A percentile compares a stretch with the other conserved stretches of the same genome.
Conservation (phyloP, 441 rosid genomes). For the Sinapis alba region DNA sequence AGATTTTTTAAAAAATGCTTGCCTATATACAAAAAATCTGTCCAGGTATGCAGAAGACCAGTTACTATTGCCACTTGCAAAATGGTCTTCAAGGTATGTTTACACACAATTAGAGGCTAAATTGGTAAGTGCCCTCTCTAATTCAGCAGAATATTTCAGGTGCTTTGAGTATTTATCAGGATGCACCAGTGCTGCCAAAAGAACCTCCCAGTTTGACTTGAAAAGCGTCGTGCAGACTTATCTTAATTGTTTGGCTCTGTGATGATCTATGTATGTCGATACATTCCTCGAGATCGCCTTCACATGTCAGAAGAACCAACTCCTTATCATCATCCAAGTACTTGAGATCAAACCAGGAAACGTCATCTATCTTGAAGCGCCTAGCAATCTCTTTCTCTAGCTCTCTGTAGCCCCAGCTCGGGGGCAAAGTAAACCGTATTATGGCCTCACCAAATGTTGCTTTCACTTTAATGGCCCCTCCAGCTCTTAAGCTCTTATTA, state of each 20-base stretch:
- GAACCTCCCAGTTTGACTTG: constrained; percentile 42
- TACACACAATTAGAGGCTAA: neutral
- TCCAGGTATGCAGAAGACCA: constrained; percentile 18
- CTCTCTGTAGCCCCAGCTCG: constrained; percentile 56
- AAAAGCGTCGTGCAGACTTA: constrained; percentile 52
- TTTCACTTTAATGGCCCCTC: constrained; percentile 52
- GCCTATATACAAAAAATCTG: constrained; percentile 21
- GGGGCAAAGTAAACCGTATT: constrained; percentile 66
- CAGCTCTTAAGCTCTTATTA: constrained; percentile 15
- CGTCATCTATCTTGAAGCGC: constrained; percentile 62
- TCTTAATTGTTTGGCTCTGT: constrained; percentile 56
- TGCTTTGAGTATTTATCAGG: constrained; percentile 15
- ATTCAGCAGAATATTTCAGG: constrained; percentile 10
- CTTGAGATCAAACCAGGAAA: constrained; percentile 59
- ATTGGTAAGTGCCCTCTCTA: constrained; percentile 27
- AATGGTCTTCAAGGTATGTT: constrained; percentile 25
- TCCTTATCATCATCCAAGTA: constrained; percentile 73
- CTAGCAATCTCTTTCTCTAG: constrained; percentile 66
- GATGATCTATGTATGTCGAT: constrained; percentile 61
- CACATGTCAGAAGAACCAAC: constrained; percentile 93
- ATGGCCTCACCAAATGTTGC: constrained; percentile 66
- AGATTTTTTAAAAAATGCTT: neutral
- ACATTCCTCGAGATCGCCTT: constrained; percentile 92
- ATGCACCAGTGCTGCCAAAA: constrained; percentile 38
- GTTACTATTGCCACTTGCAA: constrained; percentile 20